Evolutionary conservation across 768 basidiomycete genomes (phyloP), one percentile per base, ranked within the genome.

Genomic region (Podaxis sp.): DNA sequence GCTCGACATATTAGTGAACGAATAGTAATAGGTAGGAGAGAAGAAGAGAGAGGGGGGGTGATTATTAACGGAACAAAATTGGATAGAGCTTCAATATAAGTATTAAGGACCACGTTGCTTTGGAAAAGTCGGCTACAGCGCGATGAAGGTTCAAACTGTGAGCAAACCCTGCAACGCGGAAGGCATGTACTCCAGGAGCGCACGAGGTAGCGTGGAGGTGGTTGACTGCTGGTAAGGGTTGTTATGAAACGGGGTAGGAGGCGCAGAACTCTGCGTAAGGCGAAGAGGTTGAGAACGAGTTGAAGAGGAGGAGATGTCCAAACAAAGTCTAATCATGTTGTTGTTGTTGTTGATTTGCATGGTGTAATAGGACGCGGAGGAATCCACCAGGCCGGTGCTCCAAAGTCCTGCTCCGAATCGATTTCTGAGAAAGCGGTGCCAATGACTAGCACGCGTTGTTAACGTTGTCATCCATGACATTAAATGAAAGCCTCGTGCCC

Each of bases 1-100:
- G 77, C 77, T 83, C 74, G 88, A 84, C 87, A 72, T 90, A 79
- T 82, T 79, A 79, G 78, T 75, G 77, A 74, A 76, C 54, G 77
- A 75, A 79, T 81, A 82, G 82, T 78, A 81, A 79, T 79, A 84
- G 79, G 74, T 75, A 77, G 73, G 72, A 75, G 72, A 69, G 73
- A 74, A 72, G 72, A 76, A 77, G 74, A 76, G 65, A 54, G 36
- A 76, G 42, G 38, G 38, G 50, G 36, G 73, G 75, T 78, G 74
- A 81, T 78, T 81, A 83, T 80, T 79, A 81, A 78, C 74, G 76
- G 74, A 72, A 67, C 73, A 72, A 81, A 77, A 74, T 73, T 54
- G 59, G 59, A 53, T 53, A 55, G 52, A 75, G 75, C 74, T 77
- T 77, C 76, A 75, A 77, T 79, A 79, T 74, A 76, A 59, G 51